Base-by-base conservation (phyloP, 1,284 basidiomycete species). In the Sporisorium exsertum region DNA sequence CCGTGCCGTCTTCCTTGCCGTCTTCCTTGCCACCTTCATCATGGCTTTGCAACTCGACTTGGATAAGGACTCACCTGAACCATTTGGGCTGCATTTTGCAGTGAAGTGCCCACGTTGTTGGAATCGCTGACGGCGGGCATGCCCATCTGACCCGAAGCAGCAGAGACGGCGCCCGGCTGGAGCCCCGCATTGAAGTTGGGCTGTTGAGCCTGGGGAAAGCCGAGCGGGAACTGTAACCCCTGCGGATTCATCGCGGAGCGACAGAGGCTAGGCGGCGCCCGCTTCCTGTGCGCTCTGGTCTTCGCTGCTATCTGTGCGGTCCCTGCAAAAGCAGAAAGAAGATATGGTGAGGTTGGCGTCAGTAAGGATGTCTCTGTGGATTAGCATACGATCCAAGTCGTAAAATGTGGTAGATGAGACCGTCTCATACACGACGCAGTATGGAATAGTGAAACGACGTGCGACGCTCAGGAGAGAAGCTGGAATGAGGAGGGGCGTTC, bases 51-150 rank as follows among this genome's bases (percentile, higher is more conserved):
- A n/a, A 29, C 27, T 29, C 26, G 47, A 32, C 27, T 18, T n/a
- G n/a, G n/a, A n/a, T n/a, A 42, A 43, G 43, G 22, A 59, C 67
- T 64, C 29, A 74, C 69, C 55, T 72, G 68, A 24, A 76, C n/a
- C 56, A 76, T 63, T 27, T 63, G 52, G 12, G 62, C 57, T 33
- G 69, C 68, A 32, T 76, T 72, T 33, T 67, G 67, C 35, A 65
- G 29, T 22, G 57, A 53, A 15, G 64, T 18, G 22, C 58, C 53
- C 58, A 52, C 53, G 52, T 50, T 59, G 42, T 15, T 26, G 43
- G 52, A 40, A 35, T 65, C 52, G 64, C 29, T 35, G 57, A 26
- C 47, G 35, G 63, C 35, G 3, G 57, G 63, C 45, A 65, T 59
- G 24, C 52, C 58, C 52, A 60, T 56, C 32, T 50, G 52, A 37